phyloP scores from a whole-genome alignment of 176 grass and related monocot genomes.

The Saccharum officinarum region DNA sequence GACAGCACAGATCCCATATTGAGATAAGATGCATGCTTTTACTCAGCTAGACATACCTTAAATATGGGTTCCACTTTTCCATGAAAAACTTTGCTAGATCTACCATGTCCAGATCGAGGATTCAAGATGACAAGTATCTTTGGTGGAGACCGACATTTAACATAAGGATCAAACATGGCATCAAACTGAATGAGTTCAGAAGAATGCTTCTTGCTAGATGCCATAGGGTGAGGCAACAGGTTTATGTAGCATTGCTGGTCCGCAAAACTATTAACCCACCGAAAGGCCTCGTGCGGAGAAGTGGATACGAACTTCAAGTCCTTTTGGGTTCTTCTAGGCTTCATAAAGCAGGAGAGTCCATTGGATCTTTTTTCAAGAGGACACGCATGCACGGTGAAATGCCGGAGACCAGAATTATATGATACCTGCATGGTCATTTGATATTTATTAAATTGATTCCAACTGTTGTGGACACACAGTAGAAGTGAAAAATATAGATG shows the following conservation, averaged over 20 bases:
- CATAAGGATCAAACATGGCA: constrained; percentile 77
- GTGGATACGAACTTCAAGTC: constrained; percentile 87
- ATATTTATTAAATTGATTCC: constrained; percentile 17
- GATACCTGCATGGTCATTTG: constrained; percentile 47
- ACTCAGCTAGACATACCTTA: constrained; percentile 70
- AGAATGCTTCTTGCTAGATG: constrained; percentile 78
- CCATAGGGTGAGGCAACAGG: constrained; percentile 89
- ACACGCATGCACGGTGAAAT: constrained; percentile 92
- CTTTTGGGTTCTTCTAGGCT: constrained; percentile 75
- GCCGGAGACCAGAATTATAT: constrained; percentile 68
- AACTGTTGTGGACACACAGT: constrained; percentile 12
- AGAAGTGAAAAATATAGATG: constrained; percentile 19
- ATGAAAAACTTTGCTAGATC: constrained; percentile 97
- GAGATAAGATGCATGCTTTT: constrained; percentile 31
- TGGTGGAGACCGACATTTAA: constrained; percentile 87
- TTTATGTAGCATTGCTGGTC: constrained; percentile 96
- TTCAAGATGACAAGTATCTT: constrained; percentile 98
- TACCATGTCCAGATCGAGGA: constrained; percentile 93
- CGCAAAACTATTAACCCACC: constrained; percentile 95
- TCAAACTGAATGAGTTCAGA: constrained; percentile 74
- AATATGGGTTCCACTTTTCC: constrained; percentile 98
- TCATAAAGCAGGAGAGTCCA: constrained; percentile 80
- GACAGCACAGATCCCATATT: neutral
- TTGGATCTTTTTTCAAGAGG: constrained; percentile 70
- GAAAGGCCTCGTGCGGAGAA: constrained; percentile 74